Evolutionary conservation across 306 rosid genomes (phyloP).

Genomic region (Casuarina cunninghamiana): DNA sequence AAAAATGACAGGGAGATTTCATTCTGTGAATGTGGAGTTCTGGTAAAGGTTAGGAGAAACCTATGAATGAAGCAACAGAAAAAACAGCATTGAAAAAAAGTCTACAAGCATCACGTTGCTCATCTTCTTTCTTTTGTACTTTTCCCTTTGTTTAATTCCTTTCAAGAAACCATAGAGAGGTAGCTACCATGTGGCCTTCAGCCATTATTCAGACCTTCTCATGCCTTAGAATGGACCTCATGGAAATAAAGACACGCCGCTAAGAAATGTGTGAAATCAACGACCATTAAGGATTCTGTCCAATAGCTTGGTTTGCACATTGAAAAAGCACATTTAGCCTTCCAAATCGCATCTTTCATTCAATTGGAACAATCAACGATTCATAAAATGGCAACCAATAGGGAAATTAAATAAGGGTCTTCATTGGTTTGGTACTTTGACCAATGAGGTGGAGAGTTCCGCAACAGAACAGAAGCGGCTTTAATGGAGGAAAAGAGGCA

Average conservation of each 20-base stretch:
- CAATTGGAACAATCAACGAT: not conserved
- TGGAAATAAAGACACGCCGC: not conserved
- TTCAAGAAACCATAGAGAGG: too few species aligned
- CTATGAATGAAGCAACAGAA: not conserved
- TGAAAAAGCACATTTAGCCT: not conserved
- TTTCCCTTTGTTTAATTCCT: too few species aligned
- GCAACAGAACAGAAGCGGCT: not conserved
- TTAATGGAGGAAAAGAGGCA: constrained; percentile 1
- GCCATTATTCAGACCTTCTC: too few species aligned
- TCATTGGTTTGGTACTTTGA: constrained; percentile 30
- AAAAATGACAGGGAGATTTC: not conserved
- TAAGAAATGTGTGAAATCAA: constrained; percentile 4
- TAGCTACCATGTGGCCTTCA: too few species aligned
- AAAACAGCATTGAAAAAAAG: too few species aligned
- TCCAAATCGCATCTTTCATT: not conserved
- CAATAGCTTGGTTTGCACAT: constrained; percentile 14
- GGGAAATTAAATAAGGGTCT: not conserved
- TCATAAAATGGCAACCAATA: too few species aligned
- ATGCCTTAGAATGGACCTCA: not conserved
- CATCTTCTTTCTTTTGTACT: not conserved
- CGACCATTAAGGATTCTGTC: not conserved
- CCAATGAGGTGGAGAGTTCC: constrained; percentile 3
- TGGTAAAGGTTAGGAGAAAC: not conserved
- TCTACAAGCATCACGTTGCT: too few species aligned
- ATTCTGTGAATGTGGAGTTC: not conserved